Evolutionary conservation across 768 basidiomycete species (phyloP).

Genomic region (Tremella mesenterica): DNA sequence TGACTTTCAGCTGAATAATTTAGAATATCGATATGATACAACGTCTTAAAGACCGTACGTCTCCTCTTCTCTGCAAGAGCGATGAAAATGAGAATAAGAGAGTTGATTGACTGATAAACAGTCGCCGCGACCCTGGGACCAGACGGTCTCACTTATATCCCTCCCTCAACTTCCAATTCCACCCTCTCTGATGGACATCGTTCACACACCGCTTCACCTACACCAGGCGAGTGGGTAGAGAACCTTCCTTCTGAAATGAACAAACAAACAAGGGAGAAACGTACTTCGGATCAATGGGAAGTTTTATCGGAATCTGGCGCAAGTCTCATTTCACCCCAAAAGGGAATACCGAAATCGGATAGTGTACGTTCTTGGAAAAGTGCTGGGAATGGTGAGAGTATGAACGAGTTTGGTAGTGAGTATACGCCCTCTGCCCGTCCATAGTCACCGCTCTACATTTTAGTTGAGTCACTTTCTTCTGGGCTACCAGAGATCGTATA

Average conservation of each 20-base stretch:
- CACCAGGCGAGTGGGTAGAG: no score
- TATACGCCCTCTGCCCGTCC: no score
- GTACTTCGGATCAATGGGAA: slow-evolving; percentile 24
- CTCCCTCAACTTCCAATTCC: slow-evolving; percentile 15
- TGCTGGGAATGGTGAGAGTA: slow-evolving; percentile 32
- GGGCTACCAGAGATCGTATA: no score
- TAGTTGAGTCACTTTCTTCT: no score
- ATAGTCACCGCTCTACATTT: background rate
- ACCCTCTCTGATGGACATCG: no score
- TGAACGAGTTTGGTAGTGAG: slow-evolving; percentile 31
- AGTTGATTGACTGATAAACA: no score
- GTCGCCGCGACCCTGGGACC: background rate
- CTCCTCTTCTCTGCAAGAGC: background rate
- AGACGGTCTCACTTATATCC: slow-evolving; percentile 7
- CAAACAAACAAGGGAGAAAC: slow-evolving; percentile 2
- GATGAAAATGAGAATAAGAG: no score
- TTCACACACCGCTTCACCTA: no score
- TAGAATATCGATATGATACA: slow-evolving; percentile 32
- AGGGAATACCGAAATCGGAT: slow-evolving; percentile 11
- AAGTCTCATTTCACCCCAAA: slow-evolving; percentile 25
- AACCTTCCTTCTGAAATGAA: no score
- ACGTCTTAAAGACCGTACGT: slow-evolving; percentile 31
- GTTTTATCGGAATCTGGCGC: slow-evolving; percentile 30
- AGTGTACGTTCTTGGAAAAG: slow-evolving; percentile 32
- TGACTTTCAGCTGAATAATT: slow-evolving; percentile 1